phyloP scores from a whole-genome alignment of 768 basidiomycete genomes.

The Inosperma sp. region DNA sequence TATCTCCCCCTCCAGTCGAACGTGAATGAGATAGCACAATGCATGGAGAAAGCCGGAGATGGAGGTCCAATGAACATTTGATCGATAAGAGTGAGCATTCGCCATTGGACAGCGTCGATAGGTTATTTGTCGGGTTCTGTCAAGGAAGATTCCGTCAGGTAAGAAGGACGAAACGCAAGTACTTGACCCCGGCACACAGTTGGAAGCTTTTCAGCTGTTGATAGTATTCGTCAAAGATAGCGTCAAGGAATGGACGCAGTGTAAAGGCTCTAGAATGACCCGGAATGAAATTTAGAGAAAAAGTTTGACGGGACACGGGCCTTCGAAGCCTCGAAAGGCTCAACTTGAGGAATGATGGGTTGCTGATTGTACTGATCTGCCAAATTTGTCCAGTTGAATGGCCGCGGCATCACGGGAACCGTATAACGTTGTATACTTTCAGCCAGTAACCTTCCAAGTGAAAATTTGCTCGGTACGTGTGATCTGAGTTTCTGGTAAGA shows the following conservation, averaged over 20 bases:
- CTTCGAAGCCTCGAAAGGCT: not conserved
- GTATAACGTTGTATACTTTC: not conserved
- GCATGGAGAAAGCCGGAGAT: constrained; percentile 2
- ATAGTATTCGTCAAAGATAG: not conserved
- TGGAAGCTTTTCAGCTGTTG: not conserved
- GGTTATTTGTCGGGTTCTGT: not conserved
- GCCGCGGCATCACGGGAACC: constrained; percentile 6
- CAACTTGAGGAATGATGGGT: constrained; percentile 2
- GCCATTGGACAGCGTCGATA: constrained; percentile 2
- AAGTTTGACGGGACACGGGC: not conserved
- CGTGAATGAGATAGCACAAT: not conserved
- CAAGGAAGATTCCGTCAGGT: constrained; percentile 2
- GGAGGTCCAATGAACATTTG: too few relatives aligned
- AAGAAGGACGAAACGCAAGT: not conserved
- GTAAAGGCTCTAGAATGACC: constrained; percentile 2
- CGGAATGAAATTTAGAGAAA: constrained; percentile 7
- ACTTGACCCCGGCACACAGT: not conserved
- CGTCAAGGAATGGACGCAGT: not conserved
- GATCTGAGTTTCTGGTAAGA: too few relatives aligned
- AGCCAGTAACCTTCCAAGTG: too few relatives aligned
- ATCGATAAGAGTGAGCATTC: not conserved
- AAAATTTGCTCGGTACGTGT: too few relatives aligned
- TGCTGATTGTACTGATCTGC: not conserved
- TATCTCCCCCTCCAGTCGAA: not conserved
- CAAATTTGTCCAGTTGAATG: not conserved